phyloP scores from a whole-genome alignment of 257 asterid species.

The Solanum clarkiae region DNA sequence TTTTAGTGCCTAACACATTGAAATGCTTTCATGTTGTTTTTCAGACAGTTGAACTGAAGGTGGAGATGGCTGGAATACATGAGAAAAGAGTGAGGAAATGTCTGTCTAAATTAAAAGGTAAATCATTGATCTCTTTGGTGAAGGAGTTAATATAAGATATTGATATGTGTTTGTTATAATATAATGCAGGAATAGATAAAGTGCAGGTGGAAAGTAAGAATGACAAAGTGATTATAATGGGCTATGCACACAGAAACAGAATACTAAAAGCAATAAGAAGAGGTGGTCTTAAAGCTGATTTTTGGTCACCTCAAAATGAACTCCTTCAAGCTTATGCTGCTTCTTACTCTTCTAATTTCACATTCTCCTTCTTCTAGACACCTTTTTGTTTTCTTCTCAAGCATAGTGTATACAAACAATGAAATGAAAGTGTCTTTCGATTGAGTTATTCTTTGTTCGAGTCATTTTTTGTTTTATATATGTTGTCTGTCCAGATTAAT shows the following conservation, averaged over 20 bases:
- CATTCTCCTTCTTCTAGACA: slow-evolving; percentile 1
- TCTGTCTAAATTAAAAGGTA: slow-evolving; percentile 29
- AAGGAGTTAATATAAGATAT: not conserved
- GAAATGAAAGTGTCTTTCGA: not conserved
- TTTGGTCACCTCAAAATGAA: slow-evolving; percentile 41
- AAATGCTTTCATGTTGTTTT: not conserved
- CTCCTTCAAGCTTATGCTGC: slow-evolving; percentile 39
- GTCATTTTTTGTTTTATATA: not conserved
- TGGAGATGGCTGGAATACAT: slow-evolving; percentile 39
- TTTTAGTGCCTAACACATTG: too few species aligned
- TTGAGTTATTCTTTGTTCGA: not conserved
- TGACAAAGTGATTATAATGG: slow-evolving; percentile 25
- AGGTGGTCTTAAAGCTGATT: slow-evolving; percentile 38
- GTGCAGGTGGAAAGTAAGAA: slow-evolving; percentile 34
- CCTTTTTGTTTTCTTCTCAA: not conserved
- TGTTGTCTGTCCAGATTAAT: too few species aligned
- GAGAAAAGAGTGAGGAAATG: slow-evolving; percentile 40
- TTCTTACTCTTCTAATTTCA: slow-evolving; percentile 4
- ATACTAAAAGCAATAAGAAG: slow-evolving; percentile 34
- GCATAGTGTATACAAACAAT: not conserved
- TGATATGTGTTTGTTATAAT: not conserved
- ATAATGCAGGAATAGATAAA: slow-evolving; percentile 24
- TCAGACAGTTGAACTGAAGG: slow-evolving; percentile 26
- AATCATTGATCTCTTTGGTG: too few species aligned
- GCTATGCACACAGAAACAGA: slow-evolving; percentile 35